These are phyloP conservation scores for Vitis riparia DNA, from an alignment of 164 flowering plant species.

Conservation along the genomic window DNA sequence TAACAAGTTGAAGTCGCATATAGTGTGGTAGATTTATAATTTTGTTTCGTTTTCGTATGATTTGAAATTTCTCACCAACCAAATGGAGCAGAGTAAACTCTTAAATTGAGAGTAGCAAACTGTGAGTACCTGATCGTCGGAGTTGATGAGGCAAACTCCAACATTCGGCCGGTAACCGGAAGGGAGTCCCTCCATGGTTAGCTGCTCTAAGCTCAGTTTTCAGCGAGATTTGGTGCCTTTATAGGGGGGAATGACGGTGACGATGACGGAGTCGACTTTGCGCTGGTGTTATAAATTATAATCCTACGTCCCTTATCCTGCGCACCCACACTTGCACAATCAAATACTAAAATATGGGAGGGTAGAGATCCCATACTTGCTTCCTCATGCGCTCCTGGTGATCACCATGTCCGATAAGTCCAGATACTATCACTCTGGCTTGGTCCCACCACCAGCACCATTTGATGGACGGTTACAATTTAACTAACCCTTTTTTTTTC, in stretches of 20 bases:
- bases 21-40: too few relatives aligned
- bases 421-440: too few relatives aligned
- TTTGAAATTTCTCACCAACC: too few relatives aligned
- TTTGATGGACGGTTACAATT: too few relatives aligned
- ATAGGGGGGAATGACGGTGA: slow-evolving; percentile 22
- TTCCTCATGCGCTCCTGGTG: background rate
- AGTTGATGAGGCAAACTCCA: slow-evolving; percentile 86
- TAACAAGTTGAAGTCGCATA: too few relatives aligned
- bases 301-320: slow-evolving; percentile 15
- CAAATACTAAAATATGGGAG: background rate
- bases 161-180: slow-evolving; percentile 91
- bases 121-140: slow-evolving; percentile 55
- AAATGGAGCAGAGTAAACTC: too few relatives aligned
- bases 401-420: background rate
- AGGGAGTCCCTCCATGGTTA: slow-evolving; percentile 80
- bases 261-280: background rate
- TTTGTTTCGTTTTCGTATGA: too few relatives aligned
- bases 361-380: background rate
- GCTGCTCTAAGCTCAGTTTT: background rate
- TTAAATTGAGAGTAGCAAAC: too few relatives aligned
- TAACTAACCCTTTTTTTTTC: too few relatives aligned
- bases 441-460: too few relatives aligned
- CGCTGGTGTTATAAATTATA: too few relatives aligned
- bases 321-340: slow-evolving; percentile 5
- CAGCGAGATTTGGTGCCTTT: background rate